phyloP scores from a whole-genome alignment of 352 stramenopile species.

The Ophiocytium majus region DNA sequence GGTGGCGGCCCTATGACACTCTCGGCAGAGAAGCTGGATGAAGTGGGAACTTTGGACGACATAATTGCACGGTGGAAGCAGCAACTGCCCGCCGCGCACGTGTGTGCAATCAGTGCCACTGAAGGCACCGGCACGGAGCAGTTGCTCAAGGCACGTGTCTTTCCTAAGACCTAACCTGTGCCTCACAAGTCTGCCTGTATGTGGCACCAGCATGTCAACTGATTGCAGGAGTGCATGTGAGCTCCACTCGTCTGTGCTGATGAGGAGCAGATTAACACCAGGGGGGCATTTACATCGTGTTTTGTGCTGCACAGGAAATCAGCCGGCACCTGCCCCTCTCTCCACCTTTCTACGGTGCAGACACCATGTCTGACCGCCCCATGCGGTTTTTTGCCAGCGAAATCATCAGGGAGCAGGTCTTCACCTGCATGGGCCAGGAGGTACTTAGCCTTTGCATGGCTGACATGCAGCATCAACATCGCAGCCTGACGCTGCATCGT shows the following conservation, averaged over 20 bases:
- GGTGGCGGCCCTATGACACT: slow-evolving; percentile 18
- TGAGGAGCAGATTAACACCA: too few species aligned
- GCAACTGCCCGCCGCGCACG: slow-evolving; percentile 32
- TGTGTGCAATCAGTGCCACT: slow-evolving; percentile 53
- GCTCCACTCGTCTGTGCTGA: too few species aligned
- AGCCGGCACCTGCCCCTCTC: slow-evolving; percentile 46
- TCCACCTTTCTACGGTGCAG: slow-evolving; percentile 41
- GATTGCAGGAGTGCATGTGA: too few species aligned
- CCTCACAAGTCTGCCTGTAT: too few species aligned
- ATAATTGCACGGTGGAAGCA: slow-evolving; percentile 50
- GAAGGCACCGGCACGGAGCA: slow-evolving; percentile 51
- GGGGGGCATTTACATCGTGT: too few species aligned
- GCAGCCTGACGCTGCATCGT: slow-evolving; percentile 1
- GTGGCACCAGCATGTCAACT: too few species aligned
- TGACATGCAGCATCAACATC: neutral
- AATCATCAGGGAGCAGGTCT: slow-evolving; percentile 58
- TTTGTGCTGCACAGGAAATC: too few species aligned
- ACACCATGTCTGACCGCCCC: slow-evolving; percentile 53
- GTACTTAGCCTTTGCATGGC: slow-evolving; percentile 18
- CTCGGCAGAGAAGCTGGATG: slow-evolving; percentile 31
- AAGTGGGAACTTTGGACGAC: slow-evolving; percentile 50
- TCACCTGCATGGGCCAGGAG: slow-evolving; percentile 54
- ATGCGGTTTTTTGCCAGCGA: slow-evolving; percentile 55
- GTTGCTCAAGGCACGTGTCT: slow-evolving; percentile 16
- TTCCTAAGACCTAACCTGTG: too few species aligned